Conservation (phyloP, 139 green algal genomes). For the Penium margaritaceum region DNA sequence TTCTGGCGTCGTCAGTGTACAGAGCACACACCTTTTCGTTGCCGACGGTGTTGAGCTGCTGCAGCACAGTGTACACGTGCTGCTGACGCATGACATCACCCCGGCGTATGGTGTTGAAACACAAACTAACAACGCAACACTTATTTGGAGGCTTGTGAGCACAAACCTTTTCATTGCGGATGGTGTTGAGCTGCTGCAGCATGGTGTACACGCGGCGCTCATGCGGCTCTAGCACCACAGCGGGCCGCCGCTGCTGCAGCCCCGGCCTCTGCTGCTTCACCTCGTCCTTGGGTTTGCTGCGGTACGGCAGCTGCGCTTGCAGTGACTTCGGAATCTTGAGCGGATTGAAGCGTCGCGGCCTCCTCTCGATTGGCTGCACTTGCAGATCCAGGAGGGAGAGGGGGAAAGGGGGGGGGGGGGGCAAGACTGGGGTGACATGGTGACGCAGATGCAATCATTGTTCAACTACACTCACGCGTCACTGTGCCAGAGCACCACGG, state of each 20-base stretch:
- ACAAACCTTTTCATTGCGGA: conserved; percentile 68
- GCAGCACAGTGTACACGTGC: conserved; percentile 61
- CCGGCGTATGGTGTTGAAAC: no score
- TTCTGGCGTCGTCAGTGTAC: background rate
- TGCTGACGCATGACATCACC: no score
- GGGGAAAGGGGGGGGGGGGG: background rate
- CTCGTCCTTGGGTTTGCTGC: conserved; percentile 86
- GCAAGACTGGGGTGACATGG: background rate
- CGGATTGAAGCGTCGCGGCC: conserved; percentile 77
- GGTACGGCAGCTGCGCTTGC: conserved; percentile 80
- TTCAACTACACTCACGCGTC: no score
- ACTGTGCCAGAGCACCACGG: background rate
- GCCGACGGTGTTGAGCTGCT: conserved; percentile 79
- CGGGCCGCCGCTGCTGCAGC: conserved; percentile 67
- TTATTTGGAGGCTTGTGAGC: background rate
- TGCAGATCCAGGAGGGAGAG: background rate
- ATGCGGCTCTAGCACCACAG: conserved; percentile 65
- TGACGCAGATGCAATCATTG: background rate
- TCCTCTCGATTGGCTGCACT: conserved; percentile 63
- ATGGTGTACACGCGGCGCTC: conserved; percentile 63
- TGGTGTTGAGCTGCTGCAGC: conserved; percentile 80
- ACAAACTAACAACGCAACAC: background rate
- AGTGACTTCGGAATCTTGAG: conserved; percentile 78
- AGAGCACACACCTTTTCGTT: background rate
- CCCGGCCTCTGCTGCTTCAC: conserved; percentile 58